Evolutionary conservation across 2,329 filamentous ascomycete species (phyloP).

Genomic region (Pseudogymnoascus sp.): DNA sequence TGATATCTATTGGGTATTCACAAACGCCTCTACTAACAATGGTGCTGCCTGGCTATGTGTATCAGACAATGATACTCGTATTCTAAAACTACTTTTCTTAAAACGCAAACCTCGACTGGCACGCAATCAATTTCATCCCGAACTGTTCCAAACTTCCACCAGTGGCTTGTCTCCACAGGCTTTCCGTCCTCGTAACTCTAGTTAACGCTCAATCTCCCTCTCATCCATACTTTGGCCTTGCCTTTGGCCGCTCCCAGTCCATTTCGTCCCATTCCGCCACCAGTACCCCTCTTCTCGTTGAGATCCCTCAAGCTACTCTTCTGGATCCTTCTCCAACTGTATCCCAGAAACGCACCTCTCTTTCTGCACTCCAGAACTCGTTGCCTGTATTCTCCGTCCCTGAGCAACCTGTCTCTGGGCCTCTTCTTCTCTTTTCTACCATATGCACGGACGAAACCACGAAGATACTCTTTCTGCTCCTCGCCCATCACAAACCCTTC

Average conservation of each 20-base stretch:
- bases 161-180: neutral
- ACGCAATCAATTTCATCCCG: neutral
- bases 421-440: conserved; percentile 61
- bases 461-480: conserved; percentile 30
- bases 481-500: conserved; percentile 26
- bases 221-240: conserved; percentile 9
- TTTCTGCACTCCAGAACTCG: conserved; percentile 75
- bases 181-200: neutral
- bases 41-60: neutral
- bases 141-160: neutral
- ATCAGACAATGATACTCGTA: neutral
- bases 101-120: neutral
- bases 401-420: conserved; percentile 74
- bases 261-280: neutral
- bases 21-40: neutral
- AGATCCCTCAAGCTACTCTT: conserved; percentile 11
- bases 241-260: neutral
- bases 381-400: conserved; percentile 60
- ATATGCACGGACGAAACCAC: conserved; percentile 28
- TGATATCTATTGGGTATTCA: neutral
- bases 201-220: conserved; percentile 7
- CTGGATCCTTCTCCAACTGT: conserved; percentile 63
- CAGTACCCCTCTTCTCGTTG: neutral
- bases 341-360: conserved; percentile 77
- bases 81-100: neutral